Base-by-base conservation (phyloP, 768 basidiomycete genomes). In the Candolleomyces eurysporus region DNA sequence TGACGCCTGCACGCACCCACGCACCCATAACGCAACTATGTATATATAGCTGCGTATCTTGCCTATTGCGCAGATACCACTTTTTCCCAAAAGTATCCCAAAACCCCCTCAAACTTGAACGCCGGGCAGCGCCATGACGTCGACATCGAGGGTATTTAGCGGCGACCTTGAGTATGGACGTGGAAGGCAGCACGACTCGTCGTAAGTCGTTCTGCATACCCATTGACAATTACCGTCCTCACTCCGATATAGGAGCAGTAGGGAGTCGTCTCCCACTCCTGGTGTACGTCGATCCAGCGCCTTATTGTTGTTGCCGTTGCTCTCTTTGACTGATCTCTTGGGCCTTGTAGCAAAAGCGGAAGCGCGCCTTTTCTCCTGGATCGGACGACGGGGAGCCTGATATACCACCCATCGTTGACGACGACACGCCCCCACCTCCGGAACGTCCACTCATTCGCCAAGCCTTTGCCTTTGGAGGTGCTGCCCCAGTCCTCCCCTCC, bases 381-480 rank as follows among this genome's bases (percentile, higher is more conserved):
- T 82, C 80, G 4, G 82, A 84, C 42, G 57, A 58, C 45, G 55
- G 67, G 13, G 73, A 79, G 61, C 64, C 73, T 40, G 77, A 72
- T 54, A 65, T 79, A 39, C 76, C 78, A 60, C 71, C 74, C 9
- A 68, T 75, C 26, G 75, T 71, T 45, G 73, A 78, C 55, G 78
- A 80, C 63, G 79, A 82, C 61, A 78, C 81, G 11, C 80, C 84
- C 61, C 81, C 82, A 46, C 81, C 80, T 48, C 63, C 74, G 21
- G 73, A 77, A 42, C 74, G 75, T 6, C 87, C 87, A 42, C 68
- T 88, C 31, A 79, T 88, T 64, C 80, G 87, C 52, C 81, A 86
- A 67, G 76, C 84, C n/a, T 72, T 88, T 43, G 87, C 76, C 21
- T 88, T 87, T 66, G 62, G 58, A 19, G 64, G 67, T 42, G 56